A percentile compares a stretch with the other conserved stretches of the same genome.
Conservation (phyloP, 345 rosid genomes). For the Gossypium raimondii region DNA sequence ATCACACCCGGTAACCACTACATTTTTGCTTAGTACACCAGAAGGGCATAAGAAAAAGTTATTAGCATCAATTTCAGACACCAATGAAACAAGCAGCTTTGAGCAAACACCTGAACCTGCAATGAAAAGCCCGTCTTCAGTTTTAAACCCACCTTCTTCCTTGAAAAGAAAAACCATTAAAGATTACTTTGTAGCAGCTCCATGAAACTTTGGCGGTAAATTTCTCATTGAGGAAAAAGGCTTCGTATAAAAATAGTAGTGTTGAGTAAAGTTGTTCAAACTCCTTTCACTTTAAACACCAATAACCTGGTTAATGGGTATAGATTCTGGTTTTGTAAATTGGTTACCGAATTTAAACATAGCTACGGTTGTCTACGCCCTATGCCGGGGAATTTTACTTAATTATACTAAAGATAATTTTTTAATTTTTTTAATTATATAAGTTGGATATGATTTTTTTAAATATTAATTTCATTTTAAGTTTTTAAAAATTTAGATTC, state of each 20-base stretch:
- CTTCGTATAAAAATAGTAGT: neutral
- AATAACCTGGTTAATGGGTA: neutral
- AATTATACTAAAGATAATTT: too few relatives aligned
- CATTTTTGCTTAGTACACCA: slow-evolving; percentile 44
- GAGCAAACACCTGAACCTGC: slow-evolving; percentile 56
- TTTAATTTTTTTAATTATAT: too few relatives aligned
- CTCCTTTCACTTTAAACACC: too few relatives aligned
- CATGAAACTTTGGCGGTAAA: slow-evolving; percentile 17
- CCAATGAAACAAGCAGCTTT: slow-evolving; percentile 25
- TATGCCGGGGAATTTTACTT: too few relatives aligned
- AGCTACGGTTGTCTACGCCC: too few relatives aligned
- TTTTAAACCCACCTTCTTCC: slow-evolving; percentile 79
- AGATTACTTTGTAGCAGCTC: slow-evolving; percentile 68
- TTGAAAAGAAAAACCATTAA: slow-evolving; percentile 78
- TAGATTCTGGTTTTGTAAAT: neutral
- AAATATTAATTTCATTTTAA: too few relatives aligned
- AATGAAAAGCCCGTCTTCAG: slow-evolving; percentile 70
- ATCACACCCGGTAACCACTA: slow-evolving; percentile 1
- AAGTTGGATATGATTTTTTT: too few relatives aligned
- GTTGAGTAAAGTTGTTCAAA: neutral
- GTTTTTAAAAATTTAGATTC: too few relatives aligned
- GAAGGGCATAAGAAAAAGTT: slow-evolving; percentile 42
- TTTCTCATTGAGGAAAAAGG: neutral
- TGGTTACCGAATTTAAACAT: too few relatives aligned
- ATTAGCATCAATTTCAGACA: slow-evolving; percentile 24